phyloP scores from a whole-genome alignment of 495 filamentous ascomycete species.

The Hypoxylon fuscum region DNA sequence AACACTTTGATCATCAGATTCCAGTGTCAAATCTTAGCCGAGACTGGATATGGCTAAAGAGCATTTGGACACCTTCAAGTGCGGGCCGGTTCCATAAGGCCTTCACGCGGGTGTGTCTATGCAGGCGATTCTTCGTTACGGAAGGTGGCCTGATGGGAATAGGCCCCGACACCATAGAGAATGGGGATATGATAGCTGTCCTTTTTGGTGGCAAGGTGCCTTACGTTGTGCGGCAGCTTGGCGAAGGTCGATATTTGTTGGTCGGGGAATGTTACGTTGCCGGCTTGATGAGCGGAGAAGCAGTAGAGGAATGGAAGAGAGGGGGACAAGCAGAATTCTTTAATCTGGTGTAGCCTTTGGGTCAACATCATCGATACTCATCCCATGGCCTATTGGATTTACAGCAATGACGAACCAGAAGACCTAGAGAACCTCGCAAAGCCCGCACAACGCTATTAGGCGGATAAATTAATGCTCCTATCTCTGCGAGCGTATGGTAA shows the following conservation, averaged over 20 bases:
- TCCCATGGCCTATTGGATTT: not conserved
- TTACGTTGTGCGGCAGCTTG: constrained; percentile 24
- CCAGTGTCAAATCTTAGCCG: constrained; percentile 14
- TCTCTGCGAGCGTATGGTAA: too few species aligned
- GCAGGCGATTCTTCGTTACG: constrained; percentile 25
- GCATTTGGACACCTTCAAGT: constrained; percentile 15
- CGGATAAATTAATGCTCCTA: too few species aligned
- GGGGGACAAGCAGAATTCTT: not conserved
- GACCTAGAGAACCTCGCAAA: not conserved
- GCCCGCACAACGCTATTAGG: not conserved
- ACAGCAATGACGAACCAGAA: not conserved
- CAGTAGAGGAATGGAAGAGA: not conserved
- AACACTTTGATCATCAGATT: constrained; percentile 18
- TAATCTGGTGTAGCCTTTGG: not conserved
- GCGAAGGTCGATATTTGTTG: not conserved
- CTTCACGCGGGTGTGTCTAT: constrained; percentile 19
- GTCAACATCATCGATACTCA: not conserved
- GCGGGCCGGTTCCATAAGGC: constrained; percentile 22
- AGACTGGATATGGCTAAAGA: constrained; percentile 11
- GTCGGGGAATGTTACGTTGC: not conserved
- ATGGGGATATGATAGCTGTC: constrained; percentile 13
- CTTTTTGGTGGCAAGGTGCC: constrained; percentile 31
- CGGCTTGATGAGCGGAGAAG: not conserved
- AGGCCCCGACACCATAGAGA: constrained; percentile 30
- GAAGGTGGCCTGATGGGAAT: constrained; percentile 25